Evolutionary conservation across 2,329 filamentous ascomycete species (phyloP), one percentile per base, ranked within the genome.

Genomic region (Xylariaceae sp.): DNA sequence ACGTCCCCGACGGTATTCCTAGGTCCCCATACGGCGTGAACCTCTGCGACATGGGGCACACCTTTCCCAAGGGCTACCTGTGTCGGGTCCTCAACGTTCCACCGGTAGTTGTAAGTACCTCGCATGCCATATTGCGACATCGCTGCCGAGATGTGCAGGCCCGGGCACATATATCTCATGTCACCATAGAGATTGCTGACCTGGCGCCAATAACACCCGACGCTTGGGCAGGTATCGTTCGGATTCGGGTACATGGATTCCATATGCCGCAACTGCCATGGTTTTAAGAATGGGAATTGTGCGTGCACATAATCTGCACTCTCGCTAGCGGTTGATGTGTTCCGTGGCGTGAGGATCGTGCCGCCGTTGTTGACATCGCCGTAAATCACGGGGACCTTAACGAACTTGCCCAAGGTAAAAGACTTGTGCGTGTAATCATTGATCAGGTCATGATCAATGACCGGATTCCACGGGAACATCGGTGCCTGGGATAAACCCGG

Each of bases 21-120:
- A 0, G 85, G 82, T 0, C 89, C 89, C 75, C 85, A 91, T 48
- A 93, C 84, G 0, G 87, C 86, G 48, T 81, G 79, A 0, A 85
- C 60, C 67, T 93, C 89, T 7, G 85, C 79, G 0, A 84, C 88
- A 64, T 93, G 89, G 6, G 82, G 80, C 0, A 89, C 87, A 0
- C 89, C 89, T 1, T 79, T 67, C 1, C 89, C 88, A 2, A 73
- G 66, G 0, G 74, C 75, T 20, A 82, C 73, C 45, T 83, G 75
- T 0, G 66, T 64, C 0, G 82, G 79, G 58, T 90, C 88, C 42
- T 83, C 74, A 2, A 91, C 89, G 52, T 87, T 82, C 74, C 86
- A 90, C 42, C 82, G 83, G 69, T 93, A 93, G 67, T 85, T 87
- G 81, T 83, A 93, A 20, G 79, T 82, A 1, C 70, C 65, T 18